Evolutionary conservation across 1,284 basidiomycete species (phyloP).

Genomic region (Agroathelia rolfsii): DNA sequence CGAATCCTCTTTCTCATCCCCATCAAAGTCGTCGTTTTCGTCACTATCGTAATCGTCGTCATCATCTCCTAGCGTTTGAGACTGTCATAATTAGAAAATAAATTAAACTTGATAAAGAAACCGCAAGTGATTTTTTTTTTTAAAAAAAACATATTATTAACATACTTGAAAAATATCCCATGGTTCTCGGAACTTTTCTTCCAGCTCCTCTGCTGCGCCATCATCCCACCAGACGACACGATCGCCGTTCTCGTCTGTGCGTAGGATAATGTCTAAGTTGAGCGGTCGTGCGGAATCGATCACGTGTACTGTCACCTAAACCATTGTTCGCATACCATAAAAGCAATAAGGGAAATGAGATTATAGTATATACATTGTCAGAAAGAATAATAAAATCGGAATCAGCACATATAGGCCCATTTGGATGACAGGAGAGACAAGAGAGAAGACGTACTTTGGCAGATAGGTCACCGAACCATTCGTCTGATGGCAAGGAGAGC

Average conservation of each 20-base stretch:
- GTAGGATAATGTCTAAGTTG: slow-evolving; percentile 85
- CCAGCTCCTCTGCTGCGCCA: slow-evolving; percentile 59
- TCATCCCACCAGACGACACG: slow-evolving; percentile 86
- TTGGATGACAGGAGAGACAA: too few species aligned
- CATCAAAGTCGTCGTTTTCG: slow-evolving; percentile 30
- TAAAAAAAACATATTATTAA: too few species aligned
- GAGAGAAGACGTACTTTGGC: too few species aligned
- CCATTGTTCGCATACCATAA: too few species aligned
- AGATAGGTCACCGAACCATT: slow-evolving; percentile 69
- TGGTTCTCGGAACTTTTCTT: slow-evolving; percentile 57
- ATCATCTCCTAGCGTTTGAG: slow-evolving; percentile 45
- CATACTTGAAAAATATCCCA: slow-evolving; percentile 75
- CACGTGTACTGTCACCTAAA: slow-evolving; percentile 80
- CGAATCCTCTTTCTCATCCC: slow-evolving; percentile 30
- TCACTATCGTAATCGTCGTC: slow-evolving; percentile 33
- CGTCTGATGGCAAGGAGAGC: slow-evolving; percentile 65
- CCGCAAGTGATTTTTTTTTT: too few species aligned
- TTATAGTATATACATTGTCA: too few species aligned
- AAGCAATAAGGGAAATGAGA: too few species aligned
- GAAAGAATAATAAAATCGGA: too few species aligned
- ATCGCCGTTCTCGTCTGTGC: slow-evolving; percentile 57
- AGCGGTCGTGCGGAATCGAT: slow-evolving; percentile 92
- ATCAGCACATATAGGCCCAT: too few species aligned
- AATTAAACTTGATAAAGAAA: slow-evolving; percentile 1
- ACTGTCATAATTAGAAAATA: slow-evolving; percentile 1